phyloP scores from a whole-genome alignment of 2,329 filamentous ascomycete genomes.

The Zalaria obscura region DNA sequence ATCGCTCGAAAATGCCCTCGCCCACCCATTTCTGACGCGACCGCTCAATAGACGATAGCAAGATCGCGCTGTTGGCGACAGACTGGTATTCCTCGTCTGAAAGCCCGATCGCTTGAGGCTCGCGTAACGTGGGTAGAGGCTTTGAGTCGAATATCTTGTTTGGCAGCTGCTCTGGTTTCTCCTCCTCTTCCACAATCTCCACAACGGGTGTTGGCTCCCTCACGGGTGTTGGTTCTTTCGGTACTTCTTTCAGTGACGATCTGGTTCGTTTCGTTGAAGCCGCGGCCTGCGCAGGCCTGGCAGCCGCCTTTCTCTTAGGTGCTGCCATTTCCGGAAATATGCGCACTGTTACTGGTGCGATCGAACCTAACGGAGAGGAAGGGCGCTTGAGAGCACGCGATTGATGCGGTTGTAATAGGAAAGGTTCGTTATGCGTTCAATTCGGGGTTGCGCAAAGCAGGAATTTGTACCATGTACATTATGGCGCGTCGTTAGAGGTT shows the following conservation, averaged over 20 bases:
- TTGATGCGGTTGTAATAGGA: no score
- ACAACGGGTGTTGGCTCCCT: constrained; percentile 6
- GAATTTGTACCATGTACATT: no score
- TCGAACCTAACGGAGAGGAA: no score
- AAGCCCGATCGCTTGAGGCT: constrained; percentile 50
- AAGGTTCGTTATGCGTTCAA: no score
- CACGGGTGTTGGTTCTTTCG: constrained; percentile 3
- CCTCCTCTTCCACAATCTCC: constrained; percentile 9
- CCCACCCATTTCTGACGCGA: constrained; percentile 62
- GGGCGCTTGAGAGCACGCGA: no score
- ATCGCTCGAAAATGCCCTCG: constrained; percentile 57
- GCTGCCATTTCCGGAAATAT: no score
- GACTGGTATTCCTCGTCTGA: constrained; percentile 55
- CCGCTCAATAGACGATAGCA: constrained; percentile 57
- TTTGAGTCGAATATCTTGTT: constrained; percentile 49
- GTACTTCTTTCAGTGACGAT: neutral
- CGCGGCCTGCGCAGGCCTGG: no score
- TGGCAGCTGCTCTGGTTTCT: constrained; percentile 33
- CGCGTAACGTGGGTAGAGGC: constrained; percentile 56
- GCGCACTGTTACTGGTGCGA: no score
- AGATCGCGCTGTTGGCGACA: constrained; percentile 56
- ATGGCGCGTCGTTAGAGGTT: no score
- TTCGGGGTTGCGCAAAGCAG: no score
- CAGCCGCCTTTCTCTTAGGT: no score
- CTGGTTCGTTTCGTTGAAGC: no score